These are phyloP conservation scores for Lepiota subincarnata DNA, from an alignment of 768 basidiomycete species.

Conservation along the genomic window DNA sequence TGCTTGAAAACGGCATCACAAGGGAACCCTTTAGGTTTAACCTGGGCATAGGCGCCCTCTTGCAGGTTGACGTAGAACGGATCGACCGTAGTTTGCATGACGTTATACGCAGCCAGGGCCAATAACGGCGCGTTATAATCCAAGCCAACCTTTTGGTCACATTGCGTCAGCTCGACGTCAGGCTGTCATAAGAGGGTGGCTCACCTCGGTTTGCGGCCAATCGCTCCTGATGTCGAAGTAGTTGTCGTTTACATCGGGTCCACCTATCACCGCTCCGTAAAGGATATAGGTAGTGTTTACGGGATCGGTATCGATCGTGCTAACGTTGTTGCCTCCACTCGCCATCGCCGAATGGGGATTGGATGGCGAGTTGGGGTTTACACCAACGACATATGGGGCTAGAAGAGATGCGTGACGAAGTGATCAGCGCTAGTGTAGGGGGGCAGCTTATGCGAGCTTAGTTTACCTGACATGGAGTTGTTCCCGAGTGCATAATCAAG, in stretches of 20 bases:
- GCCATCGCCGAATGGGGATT: constrained; percentile 92
- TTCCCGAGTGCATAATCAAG: constrained; percentile 80
- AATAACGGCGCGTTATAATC: constrained; percentile 91
- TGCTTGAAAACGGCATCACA: constrained; percentile 69
- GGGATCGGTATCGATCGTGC: constrained; percentile 68
- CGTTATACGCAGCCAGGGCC: constrained; percentile 76
- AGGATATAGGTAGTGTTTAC: constrained; percentile 68
- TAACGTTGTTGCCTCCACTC: constrained; percentile 73
- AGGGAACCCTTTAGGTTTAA: constrained; percentile 63
- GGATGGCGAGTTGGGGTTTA: constrained; percentile 83
- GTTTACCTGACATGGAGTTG: constrained; percentile 82
- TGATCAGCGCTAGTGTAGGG: neutral
- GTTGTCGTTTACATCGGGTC: constrained; percentile 69
- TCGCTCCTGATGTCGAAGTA: constrained; percentile 86
- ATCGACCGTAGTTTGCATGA: constrained; percentile 61
- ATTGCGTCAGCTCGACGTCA: neutral
- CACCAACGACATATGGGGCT: constrained; percentile 85
- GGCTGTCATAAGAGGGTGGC: constrained; percentile 11
- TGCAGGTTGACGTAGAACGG: constrained; percentile 75
- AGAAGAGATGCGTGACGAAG: neutral
- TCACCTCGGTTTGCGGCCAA: constrained; percentile 85
- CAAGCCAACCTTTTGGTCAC: constrained; percentile 55
- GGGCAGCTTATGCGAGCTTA: neutral
- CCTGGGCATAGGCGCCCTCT: constrained; percentile 60
- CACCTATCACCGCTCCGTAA: constrained; percentile 88